Evolutionary conservation across 176 grass and related monocot genomes (phyloP).

Genomic region (Carex scoparia): DNA sequence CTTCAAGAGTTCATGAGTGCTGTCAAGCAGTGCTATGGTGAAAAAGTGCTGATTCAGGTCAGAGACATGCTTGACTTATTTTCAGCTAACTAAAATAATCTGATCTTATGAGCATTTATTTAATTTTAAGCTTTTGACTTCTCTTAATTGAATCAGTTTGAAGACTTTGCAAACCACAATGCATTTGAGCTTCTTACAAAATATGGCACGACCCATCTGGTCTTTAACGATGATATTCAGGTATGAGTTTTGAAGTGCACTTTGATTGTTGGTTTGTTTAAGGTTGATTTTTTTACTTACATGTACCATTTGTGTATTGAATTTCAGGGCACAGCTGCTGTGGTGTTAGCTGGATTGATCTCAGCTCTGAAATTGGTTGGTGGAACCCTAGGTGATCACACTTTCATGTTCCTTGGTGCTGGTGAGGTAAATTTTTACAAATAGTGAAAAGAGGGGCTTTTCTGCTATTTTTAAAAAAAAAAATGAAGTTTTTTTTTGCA

Average conservation of each 20-base stretch:
- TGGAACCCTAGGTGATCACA: constrained; percentile 77
- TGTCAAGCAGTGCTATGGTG: constrained; percentile 92
- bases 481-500: neutral
- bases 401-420: constrained; percentile 93
- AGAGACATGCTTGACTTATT: neutral
- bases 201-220: constrained; percentile 81
- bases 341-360: constrained; percentile 89
- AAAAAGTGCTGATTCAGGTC: constrained; percentile 91
- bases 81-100: constrained; percentile 8
- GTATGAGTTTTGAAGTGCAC: constrained; percentile 33
- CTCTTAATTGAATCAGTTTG: constrained; percentile 45
- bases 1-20: constrained; percentile 80
- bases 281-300: constrained; percentile 22
- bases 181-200: constrained; percentile 84
- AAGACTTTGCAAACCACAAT: constrained; percentile 99
- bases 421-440: constrained; percentile 61
- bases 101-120: constrained; percentile 8
- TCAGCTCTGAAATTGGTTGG: constrained; percentile 66
- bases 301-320: neutral
- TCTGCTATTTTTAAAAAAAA: too few species aligned
- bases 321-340: constrained; percentile 80
- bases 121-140: neutral
- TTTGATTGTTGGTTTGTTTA: constrained; percentile 16
- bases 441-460: constrained; percentile 5
- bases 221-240: constrained; percentile 99